Percentiles rank a stretch among this genome's conserved stretches.
phyloP scores from a whole-genome alignment of 768 basidiomycete species.

The Boletus insuetus region DNA sequence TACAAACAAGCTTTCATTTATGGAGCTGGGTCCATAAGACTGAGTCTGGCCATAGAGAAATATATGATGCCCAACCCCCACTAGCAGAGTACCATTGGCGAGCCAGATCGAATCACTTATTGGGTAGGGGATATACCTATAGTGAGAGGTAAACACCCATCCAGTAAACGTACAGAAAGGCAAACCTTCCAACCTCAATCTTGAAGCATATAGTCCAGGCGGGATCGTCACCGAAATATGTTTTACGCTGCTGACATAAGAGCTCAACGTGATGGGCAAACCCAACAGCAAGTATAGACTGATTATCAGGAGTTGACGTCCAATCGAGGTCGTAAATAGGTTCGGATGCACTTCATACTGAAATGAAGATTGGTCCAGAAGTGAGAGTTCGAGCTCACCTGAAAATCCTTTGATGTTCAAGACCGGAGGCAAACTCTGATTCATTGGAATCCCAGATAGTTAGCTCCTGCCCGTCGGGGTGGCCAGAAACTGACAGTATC shows the following conservation, averaged over 20 bases:
- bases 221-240: constrained; percentile 80
- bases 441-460: constrained; percentile 97
- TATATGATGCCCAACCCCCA: constrained; percentile 83
- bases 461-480: constrained; percentile 66
- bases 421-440: constrained; percentile 88
- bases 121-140: constrained; percentile 69
- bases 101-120: constrained; percentile 94
- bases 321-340: constrained; percentile 84
- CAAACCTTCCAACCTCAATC: constrained; percentile 69
- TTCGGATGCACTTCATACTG: constrained; percentile 38
- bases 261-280: constrained; percentile 76
- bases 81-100: constrained; percentile 73
- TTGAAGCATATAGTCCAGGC: constrained; percentile 74
- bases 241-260: constrained; percentile 92
- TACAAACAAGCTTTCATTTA: constrained; percentile 65
- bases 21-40: constrained; percentile 16
- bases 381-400: constrained; percentile 40
- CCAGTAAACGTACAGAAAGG: constrained; percentile 5
- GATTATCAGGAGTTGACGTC: constrained; percentile 86
- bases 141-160: background rate
- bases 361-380: background rate
- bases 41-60: constrained; percentile 64
- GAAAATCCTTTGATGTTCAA: constrained; percentile 69
- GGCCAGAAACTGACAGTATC: constrained; percentile 51
- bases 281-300: constrained; percentile 90